Conservation (phyloP, 495 filamentous ascomycete genomes). For the Aspergillus bridgeri region DNA sequence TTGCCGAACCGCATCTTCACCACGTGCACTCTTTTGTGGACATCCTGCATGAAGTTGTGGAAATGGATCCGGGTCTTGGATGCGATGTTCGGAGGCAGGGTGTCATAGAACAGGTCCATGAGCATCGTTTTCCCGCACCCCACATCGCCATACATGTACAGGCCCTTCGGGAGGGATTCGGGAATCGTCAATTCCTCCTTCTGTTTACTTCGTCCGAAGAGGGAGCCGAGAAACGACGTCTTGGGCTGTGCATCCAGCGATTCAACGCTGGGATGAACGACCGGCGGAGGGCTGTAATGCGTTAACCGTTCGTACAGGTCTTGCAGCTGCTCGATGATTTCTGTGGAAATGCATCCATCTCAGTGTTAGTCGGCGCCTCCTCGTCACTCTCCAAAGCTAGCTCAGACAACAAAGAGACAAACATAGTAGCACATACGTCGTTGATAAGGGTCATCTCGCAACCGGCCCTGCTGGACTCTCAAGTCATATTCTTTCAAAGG, state of each 20-base stretch:
- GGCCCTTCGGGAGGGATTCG: constrained; percentile 71
- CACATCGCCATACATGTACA: constrained; percentile 97
- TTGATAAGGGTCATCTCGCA: constrained; percentile 88
- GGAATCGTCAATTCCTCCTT: constrained; percentile 54
- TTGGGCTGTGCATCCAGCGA: constrained; percentile 58
- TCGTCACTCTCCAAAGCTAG: neutral
- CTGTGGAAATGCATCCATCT: constrained; percentile 37
- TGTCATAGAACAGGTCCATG: constrained; percentile 98
- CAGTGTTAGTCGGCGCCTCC: neutral
- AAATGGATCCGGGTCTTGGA: constrained; percentile 96
- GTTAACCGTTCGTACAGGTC: constrained; percentile 81
- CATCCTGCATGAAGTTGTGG: constrained; percentile 99
- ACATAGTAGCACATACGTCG: constrained; percentile 56
- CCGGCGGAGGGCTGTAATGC: constrained; percentile 65
- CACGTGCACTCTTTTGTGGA: constrained; percentile 86
- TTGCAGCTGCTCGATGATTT: constrained; percentile 83
- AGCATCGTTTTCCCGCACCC: constrained; percentile 99
- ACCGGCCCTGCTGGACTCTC: constrained; percentile 64
- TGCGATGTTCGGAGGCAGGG: constrained; percentile 73
- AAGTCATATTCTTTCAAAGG: constrained; percentile 85
- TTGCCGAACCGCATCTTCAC: constrained; percentile 86
- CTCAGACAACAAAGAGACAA: neutral
- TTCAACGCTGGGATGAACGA: constrained; percentile 74
- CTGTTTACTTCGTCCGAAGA: constrained; percentile 54
- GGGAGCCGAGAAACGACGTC: constrained; percentile 65